A percentile compares a stretch with the other conserved stretches of the same genome.
These are phyloP conservation scores for Saussurea involucrata DNA, from an alignment of 129 eudicot species.

Conservation along the genomic window DNA sequence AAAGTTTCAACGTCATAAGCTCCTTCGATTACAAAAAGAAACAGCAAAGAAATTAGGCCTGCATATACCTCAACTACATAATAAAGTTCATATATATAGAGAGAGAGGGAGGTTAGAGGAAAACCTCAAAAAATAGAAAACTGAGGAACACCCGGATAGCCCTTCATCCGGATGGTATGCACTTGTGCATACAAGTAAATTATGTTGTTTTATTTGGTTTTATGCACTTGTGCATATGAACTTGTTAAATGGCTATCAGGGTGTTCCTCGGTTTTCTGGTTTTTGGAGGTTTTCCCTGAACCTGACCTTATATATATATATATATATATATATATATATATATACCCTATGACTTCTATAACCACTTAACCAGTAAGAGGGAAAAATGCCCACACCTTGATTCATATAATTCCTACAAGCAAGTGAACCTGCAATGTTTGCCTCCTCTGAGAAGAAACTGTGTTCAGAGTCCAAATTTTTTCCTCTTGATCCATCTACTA, in stretches of 20 bases:
- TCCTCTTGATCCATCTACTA: conserved; percentile 36
- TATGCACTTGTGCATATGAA: too few species aligned
- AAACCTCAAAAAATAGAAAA: too few species aligned
- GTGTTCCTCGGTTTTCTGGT: too few species aligned
- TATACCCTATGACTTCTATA: neutral
- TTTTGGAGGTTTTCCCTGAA: too few species aligned
- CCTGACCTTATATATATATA: too few species aligned
- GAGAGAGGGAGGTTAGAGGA: too few species aligned
- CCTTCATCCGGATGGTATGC: too few species aligned
- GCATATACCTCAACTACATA: neutral
- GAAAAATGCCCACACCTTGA: conserved; percentile 34
- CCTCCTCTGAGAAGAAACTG: conserved; percentile 25
- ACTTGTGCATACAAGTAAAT: too few species aligned
- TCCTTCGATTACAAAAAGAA: conserved; percentile 20
- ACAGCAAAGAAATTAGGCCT: neutral
- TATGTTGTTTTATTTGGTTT: too few species aligned
- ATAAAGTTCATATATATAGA: neutral
- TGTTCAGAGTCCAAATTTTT: conserved; percentile 27
- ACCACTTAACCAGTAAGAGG: neutral
- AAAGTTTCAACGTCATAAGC: conserved; percentile 14
- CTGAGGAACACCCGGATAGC: too few species aligned
- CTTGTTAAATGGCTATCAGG: too few species aligned
- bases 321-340: too few species aligned
- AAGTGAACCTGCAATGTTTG: conserved; percentile 15
- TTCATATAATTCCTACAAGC: conserved; percentile 22